Percentiles rank a stretch among this genome's conserved stretches.
Conservation (phyloP, 2,329 filamentous ascomycete genomes). For the Alternaria solani region DNA sequence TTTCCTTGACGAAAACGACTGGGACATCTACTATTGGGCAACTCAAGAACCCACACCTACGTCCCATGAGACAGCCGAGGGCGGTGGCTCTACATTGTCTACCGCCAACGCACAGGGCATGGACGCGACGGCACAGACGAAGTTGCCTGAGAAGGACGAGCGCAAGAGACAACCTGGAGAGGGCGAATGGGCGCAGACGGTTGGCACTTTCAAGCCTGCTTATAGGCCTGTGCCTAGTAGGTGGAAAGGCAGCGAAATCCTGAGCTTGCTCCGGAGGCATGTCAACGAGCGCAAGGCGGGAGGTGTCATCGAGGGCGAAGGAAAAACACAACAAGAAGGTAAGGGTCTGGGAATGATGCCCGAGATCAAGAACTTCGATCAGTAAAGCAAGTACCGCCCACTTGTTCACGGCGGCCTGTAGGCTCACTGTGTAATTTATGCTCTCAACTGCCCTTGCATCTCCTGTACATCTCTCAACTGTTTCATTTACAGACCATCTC, state of each 20-base stretch:
- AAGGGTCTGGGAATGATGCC: slow-evolving; percentile 61
- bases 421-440: slow-evolving; percentile 9
- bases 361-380: slow-evolving; percentile 58
- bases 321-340: slow-evolving; percentile 44
- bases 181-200: slow-evolving; percentile 96
- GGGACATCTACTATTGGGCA: slow-evolving; percentile 99
- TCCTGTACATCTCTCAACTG: background rate
- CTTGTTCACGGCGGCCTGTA: slow-evolving; percentile 2
- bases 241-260: slow-evolving; percentile 84
- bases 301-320: slow-evolving; percentile 56
- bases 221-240: slow-evolving; percentile 87
- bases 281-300: slow-evolving; percentile 75
- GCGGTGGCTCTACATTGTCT: slow-evolving; percentile 56
- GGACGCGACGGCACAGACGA: slow-evolving; percentile 52
- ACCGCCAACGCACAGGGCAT: slow-evolving; percentile 57
- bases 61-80: slow-evolving; percentile 65
- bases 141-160: slow-evolving; percentile 55
- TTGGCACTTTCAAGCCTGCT: slow-evolving; percentile 91
- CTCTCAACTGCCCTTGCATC: background rate
- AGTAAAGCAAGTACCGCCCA: slow-evolving; percentile 20
- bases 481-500: background rate
- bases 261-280: slow-evolving; percentile 79
- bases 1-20: slow-evolving; percentile 98
- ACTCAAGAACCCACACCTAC: slow-evolving; percentile 78
- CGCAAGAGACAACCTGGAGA: slow-evolving; percentile 62